Percentiles rank a stretch among this genome's conserved stretches.
Evolutionary conservation across 371 early-diverging fungal species (phyloP).

Genomic region (Nematocida sp.): DNA sequence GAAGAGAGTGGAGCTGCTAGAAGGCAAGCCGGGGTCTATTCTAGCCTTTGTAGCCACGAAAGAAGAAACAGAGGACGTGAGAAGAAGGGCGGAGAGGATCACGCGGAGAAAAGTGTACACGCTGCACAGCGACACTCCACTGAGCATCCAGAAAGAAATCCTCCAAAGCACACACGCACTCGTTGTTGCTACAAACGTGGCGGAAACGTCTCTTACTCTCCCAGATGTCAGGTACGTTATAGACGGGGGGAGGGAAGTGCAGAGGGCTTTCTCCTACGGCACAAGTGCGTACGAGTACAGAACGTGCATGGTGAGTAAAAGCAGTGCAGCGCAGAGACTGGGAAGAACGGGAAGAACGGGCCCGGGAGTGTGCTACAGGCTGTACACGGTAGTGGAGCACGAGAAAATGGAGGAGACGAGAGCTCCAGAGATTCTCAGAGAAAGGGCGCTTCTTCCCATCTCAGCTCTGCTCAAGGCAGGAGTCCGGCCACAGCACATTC

Average conservation of each 20-base stretch:
- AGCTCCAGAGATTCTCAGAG: constrained; percentile 50
- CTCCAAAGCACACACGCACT: constrained; percentile 4
- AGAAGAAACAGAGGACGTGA: constrained; percentile 10
- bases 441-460: constrained; percentile 18
- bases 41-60: constrained; percentile 46
- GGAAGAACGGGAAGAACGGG: constrained; percentile 56
- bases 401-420: constrained; percentile 31
- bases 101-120: neutral
- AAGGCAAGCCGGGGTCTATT: constrained; percentile 4
- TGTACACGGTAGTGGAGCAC: constrained; percentile 53
- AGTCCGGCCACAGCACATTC: constrained; percentile 15
- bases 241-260: constrained; percentile 53
- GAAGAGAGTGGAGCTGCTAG: constrained; percentile 3
- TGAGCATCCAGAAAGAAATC: constrained; percentile 18
- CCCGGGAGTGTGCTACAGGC: constrained; percentile 52
- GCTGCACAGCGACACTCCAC: constrained; percentile 32
- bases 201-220: constrained; percentile 47
- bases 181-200: constrained; percentile 45
- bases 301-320: constrained; percentile 40
- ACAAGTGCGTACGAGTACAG: neutral
- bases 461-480: constrained; percentile 12
- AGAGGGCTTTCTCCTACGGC: constrained; percentile 14
- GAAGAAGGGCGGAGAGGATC: neutral
- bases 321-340: constrained; percentile 52
- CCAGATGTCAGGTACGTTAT: constrained; percentile 55